Percentiles rank a stretch among this genome's conserved stretches.
Conservation (phyloP, 495 filamentous ascomycete genomes). For the Tuber melanosporum region DNA sequence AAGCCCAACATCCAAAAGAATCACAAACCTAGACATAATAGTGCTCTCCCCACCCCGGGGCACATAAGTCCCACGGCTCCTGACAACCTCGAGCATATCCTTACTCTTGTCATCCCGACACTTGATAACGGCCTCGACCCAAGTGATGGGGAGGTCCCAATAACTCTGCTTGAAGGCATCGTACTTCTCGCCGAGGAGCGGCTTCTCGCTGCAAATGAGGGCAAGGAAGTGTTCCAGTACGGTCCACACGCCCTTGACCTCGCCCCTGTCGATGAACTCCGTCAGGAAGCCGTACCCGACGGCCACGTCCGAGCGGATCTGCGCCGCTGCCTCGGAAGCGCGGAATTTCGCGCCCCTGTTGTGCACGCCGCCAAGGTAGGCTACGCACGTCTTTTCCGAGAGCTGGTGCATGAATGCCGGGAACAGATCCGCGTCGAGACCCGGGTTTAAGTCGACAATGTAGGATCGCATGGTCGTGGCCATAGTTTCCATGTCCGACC, state of each 20-base stretch:
- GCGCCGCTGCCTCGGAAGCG: conserved; percentile 32
- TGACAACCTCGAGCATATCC: conserved; percentile 76
- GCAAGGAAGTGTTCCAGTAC: conserved; percentile 73
- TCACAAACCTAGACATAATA: conserved; percentile 40
- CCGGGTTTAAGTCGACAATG: conserved; percentile 70
- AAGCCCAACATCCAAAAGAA: not conserved
- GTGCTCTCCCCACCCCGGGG: conserved; percentile 36
- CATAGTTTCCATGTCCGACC: conserved; percentile 78
- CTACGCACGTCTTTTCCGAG: conserved; percentile 76
- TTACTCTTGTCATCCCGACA: conserved; percentile 88
- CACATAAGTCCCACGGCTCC: conserved; percentile 69
- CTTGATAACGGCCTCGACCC: conserved; percentile 91
- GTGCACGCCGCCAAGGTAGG: conserved; percentile 77
- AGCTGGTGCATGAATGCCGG: conserved; percentile 69
- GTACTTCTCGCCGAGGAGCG: conserved; percentile 64
- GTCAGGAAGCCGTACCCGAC: conserved; percentile 39
- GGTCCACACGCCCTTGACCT: conserved; percentile 83
- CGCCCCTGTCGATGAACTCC: conserved; percentile 42
- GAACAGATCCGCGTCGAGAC: conserved; percentile 70
- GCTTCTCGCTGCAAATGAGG: conserved; percentile 70
- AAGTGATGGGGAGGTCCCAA: conserved; percentile 90
- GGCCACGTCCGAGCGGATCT: conserved; percentile 39
- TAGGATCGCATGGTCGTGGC: conserved; percentile 92
- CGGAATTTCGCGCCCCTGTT: conserved; percentile 90
- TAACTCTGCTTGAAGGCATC: conserved; percentile 75